Base-by-base conservation (phyloP, 495 filamentous ascomycete genomes). In the Penicillium ucsense region DNA sequence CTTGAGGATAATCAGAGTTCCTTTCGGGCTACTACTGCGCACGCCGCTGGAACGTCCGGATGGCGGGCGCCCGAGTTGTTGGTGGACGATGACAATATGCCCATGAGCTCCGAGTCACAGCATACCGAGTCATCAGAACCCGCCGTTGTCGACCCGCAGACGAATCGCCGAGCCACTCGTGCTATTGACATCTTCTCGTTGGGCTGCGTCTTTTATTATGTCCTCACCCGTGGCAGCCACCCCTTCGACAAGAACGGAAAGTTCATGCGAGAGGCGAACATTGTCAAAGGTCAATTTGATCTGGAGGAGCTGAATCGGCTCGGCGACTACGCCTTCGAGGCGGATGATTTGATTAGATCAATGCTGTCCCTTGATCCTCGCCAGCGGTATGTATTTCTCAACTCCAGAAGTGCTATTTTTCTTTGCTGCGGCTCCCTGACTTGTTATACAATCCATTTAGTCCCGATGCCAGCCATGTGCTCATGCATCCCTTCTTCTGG, bases 401-500 rank as follows among this genome's bases (percentile, higher is more conserved):
- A 20, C 20, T 20, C 20, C 20, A 20, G 20, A 2, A 20, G 20
- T 20, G 20, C 20, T 20, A 20, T 20, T 20, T 20, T 20, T 20
- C 1, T 20, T 20, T 20, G 20, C 20, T 20, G 1, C 20, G 20
- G 20, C 20, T 20, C 20, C 20, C 20, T 20, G 20, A 20, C 20
- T 38, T 38, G 20, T 43, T 50, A 33, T 43, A 38, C 28, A 31
- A 20, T 31, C 5, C 31, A 27, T 9, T 32, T 48, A 77, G 74
- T 46, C 82, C 94, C 44, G 72, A 88, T 48, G 80, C 92, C 29
- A 71, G 68, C 43, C 69, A 86, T 42, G 86, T 97, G 50, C 78
- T 95, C 67, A 79, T 84, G 30, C 92, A 98, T 59, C 92, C 92
- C 0, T 97, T 96, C 73, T 98, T 98, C 77, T 98, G 92, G 92